Evolutionary conservation across 2,329 filamentous ascomycete species (phyloP), one percentile per base, ranked within the genome.

Genomic region (Neofusicoccum umdonicola): DNA sequence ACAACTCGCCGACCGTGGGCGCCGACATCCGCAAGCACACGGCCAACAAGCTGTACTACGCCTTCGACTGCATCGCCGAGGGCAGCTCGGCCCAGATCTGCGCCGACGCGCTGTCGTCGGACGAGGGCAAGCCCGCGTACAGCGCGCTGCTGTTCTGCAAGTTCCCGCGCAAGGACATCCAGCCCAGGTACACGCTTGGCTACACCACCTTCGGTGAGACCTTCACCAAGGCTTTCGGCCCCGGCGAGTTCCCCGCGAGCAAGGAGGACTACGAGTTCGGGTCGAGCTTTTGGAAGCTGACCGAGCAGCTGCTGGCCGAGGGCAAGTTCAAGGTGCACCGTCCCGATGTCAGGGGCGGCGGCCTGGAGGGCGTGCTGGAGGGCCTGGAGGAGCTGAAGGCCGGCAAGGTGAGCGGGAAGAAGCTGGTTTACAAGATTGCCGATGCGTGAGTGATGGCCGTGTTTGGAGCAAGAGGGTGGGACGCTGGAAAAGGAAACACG

Each of bases 21-120:
- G 72, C 75, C 44, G 78, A 83, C 65, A 85, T 87, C 71, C 76
- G 78, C 39, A 72, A 76, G 47, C 75, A 75, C 60, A 82, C 81
- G 9, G 73, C 79, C 3, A 77, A 82, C 71, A 73, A 71, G 35
- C 73, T 86, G 3, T 71, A 71, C 13, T 71, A 81, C 31, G 82
- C 74, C 3, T 78, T 84, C 42, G 84, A 87, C 71, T 83, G 79
- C 66, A 82, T 85, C 63, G 72, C 77, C 37, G 78, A 81, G 67
- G 72, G 73, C 22, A 51, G 65, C 8, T 78, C 74, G 3, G 71
- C 74, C 15, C 69, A 72, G 17, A 79, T 82, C 65, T 79, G 77
- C 70, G 76, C 77, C 37, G 71, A 73, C 1, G 76, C 80, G 9
- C 72, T 85, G 48, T 77, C 74, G 3, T 65, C 65, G n/a, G 50